Evolutionary conservation across 2,329 filamentous ascomycete genomes (phyloP).

Genomic region (Ophiostoma tasmaniense): DNA sequence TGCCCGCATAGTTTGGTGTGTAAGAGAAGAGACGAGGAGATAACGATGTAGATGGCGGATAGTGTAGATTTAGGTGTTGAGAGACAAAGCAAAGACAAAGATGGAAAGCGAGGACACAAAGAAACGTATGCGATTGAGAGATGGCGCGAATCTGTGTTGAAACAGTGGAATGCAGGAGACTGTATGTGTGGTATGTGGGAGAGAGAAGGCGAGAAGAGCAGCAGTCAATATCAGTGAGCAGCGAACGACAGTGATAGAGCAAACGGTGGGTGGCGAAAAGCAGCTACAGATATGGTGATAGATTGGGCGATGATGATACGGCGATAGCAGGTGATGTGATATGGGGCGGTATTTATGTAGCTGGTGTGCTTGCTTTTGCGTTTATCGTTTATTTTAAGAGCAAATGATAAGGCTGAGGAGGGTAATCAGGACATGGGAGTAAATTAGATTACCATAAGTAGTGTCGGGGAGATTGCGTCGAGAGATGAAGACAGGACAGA

Average conservation of each 20-base stretch:
- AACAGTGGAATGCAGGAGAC: neutral
- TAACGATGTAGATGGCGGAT: neutral
- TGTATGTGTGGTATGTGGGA: neutral
- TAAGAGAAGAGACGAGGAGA: neutral
- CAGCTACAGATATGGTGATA: constrained; percentile 7
- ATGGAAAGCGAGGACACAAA: neutral
- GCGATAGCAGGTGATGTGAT: constrained; percentile 7
- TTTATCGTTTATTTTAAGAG: no score
- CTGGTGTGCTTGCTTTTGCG: neutral
- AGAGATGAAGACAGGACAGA: neutral
- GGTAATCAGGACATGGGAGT: neutral
- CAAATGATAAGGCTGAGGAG: constrained; percentile 14
- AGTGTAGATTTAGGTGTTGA: neutral
- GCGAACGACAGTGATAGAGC: no score
- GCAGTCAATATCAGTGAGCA: neutral
- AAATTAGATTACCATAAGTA: neutral
- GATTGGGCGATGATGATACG: constrained; percentile 8
- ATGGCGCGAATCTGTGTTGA: neutral
- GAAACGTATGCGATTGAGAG: neutral
- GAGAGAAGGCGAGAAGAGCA: neutral
- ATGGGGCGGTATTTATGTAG: neutral
- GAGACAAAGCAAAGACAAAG: neutral
- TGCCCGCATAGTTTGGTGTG: constrained; percentile 16
- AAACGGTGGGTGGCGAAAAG: neutral
- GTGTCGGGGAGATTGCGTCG: neutral